A percentile compares a stretch with the other conserved stretches of the same genome.
These are phyloP conservation scores for Kazachstania taianensis DNA, from an alignment of 805 yeast species.

Conservation along the genomic window DNA sequence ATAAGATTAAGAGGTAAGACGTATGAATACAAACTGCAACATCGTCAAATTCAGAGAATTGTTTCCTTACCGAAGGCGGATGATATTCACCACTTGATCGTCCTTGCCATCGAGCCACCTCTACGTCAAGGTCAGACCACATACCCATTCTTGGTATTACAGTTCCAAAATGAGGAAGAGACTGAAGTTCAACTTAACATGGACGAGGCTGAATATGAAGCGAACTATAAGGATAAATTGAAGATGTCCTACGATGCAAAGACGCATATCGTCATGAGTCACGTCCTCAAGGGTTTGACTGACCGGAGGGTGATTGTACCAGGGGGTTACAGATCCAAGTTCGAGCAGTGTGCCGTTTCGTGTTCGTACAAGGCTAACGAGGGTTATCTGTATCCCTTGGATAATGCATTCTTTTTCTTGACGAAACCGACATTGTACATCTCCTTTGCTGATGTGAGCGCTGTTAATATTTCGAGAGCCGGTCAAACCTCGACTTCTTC, in stretches of 20 bases:
- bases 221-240: constrained; percentile 63
- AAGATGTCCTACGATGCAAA: constrained; percentile 69
- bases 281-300: constrained; percentile 81
- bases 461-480: constrained; percentile 77
- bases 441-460: constrained; percentile 71
- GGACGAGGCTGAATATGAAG: constrained; percentile 69
- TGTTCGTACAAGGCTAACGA: constrained; percentile 93
- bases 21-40: constrained; percentile 91
- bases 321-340: constrained; percentile 67
- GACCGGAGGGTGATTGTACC: constrained; percentile 80
- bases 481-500: constrained; percentile 68
- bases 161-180: constrained; percentile 83
- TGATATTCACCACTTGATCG: constrained; percentile 78
- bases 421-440: constrained; percentile 91
- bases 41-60: constrained; percentile 78
- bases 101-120: constrained; percentile 92
- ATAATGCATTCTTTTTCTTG: constrained; percentile 79
- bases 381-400: constrained; percentile 88
- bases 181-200: constrained; percentile 82
- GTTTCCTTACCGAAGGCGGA: constrained; percentile 92
- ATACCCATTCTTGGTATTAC: constrained; percentile 84
- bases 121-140: constrained; percentile 96
- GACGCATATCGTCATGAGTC: constrained; percentile 79
- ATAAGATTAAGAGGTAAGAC: constrained; percentile 94
- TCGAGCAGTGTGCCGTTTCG: constrained; percentile 74